Evolutionary conservation across 1,139 yeast genomes (phyloP).

Genomic region (Scheffersomyces illinoinensis): DNA sequence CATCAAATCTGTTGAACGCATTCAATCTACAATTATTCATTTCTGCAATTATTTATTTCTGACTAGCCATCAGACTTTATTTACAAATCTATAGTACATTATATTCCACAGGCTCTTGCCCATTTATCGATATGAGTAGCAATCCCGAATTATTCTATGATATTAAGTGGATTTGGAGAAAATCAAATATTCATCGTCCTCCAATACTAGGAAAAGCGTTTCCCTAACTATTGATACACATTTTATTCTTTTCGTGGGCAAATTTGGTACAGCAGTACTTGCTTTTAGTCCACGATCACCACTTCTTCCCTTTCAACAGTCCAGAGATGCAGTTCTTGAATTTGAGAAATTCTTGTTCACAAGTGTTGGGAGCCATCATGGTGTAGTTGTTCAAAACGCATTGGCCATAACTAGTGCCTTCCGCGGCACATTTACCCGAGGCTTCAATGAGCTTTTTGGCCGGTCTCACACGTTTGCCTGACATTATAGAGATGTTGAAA

Average conservation of each 20-base stretch:
- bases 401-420: constrained; percentile 58
- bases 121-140: neutral
- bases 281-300: neutral
- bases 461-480: constrained; percentile 27
- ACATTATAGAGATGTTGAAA: neutral
- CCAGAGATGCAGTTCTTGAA: constrained; percentile 51
- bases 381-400: constrained; percentile 60
- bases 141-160: too few relatives aligned
- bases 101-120: neutral
- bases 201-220: too few relatives aligned
- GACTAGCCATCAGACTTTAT: neutral
- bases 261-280: neutral
- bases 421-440: constrained; percentile 38
- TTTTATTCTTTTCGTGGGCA: neutral
- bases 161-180: too few relatives aligned
- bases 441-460: constrained; percentile 38
- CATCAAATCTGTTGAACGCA: neutral
- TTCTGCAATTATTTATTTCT: neutral
- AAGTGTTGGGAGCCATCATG: constrained; percentile 54
- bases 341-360: constrained; percentile 54
- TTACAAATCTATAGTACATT: neutral
- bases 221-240: neutral
- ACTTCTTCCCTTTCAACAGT: constrained; percentile 8
- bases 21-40: neutral
- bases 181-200: too few relatives aligned